Evolutionary conservation across 257 asterid species (phyloP), one percentile per base, ranked within the genome.

Genomic region (Primulina tabacum): DNA sequence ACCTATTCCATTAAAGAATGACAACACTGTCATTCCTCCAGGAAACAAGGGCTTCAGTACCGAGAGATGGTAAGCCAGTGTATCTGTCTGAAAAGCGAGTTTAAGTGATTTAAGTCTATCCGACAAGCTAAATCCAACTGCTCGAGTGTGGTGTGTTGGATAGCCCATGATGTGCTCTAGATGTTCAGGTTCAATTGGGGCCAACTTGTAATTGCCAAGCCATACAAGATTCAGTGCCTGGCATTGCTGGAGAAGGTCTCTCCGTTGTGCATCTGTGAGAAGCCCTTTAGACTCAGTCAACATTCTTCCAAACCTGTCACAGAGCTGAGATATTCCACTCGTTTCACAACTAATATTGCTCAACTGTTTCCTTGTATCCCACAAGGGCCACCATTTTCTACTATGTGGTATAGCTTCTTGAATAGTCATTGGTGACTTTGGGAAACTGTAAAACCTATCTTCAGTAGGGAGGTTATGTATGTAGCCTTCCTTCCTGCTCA

Each of bases 331-430:
- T 53, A 75, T 4, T 60, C 81, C 86, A 1, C 68, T 62, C 1
- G 78, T 60, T 67, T 89, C 96, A 34, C 76, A 78, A 43, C 64
- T 76, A 70, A 90, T 73, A 77, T 69, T 26, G 75, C 38, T 80
- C 69, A 93, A 34, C 12, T 87, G 89, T 82, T 81, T 82, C 81
- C 99, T 85, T 8, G 83, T 77, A 71, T 93, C 99, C 99, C 99
- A 93, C 0, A 82, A 78, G 3, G 97, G 99, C 99, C 96, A 88
- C 90, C 90, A 90, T 75, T 79, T 86, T 60, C 52, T 79, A 3
- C 84, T 33, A 9, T 60, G 77, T 2, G 97, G 97, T 67, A 86
- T 52, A 47, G 87, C 92, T 80, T 86, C 96, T 65, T 83, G 79
- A 53, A 93, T 81, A 6, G 87, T 87, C 88, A 74, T 76, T 30